Percentiles rank a stretch among this genome's conserved stretches.
phyloP scores from a whole-genome alignment of 164 flowering plant species.

The Nelumbo lutea region DNA sequence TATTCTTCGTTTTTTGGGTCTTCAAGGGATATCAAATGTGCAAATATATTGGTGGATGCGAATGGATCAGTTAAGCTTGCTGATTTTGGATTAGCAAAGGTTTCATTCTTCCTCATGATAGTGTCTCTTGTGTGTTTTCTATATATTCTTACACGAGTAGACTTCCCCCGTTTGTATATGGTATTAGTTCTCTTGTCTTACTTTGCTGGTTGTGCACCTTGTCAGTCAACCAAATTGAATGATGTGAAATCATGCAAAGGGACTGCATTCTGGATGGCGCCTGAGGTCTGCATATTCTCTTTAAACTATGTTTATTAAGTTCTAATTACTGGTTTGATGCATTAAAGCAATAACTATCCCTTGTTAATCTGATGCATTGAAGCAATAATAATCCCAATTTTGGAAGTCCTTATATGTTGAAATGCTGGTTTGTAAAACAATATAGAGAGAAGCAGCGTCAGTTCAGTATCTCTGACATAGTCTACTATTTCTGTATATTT shows the following conservation, averaged over 20 bases:
- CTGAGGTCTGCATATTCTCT: conserved; percentile 62
- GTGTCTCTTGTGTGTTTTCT: background rate
- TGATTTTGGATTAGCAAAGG: conserved; percentile 99
- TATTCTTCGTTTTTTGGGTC: conserved; percentile 4
- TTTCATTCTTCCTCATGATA: conserved; percentile 13
- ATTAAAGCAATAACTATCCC: background rate
- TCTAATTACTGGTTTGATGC: background rate
- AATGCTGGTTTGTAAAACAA: too few species aligned
- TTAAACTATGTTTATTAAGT: background rate
- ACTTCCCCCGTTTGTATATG: too few species aligned
- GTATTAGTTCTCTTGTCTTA: conserved; percentile 2
- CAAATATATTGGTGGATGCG: conserved; percentile 86
- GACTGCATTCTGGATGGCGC: conserved; percentile 99
- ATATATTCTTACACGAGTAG: conserved; percentile 1
- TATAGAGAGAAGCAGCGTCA: too few species aligned
- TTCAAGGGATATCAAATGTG: conserved; percentile 93
- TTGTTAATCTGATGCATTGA: too few species aligned
- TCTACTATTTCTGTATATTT: too few species aligned
- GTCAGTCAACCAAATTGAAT: conserved; percentile 73
- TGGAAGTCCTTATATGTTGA: too few species aligned
- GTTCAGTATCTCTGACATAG: too few species aligned
- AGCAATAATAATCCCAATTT: too few species aligned
- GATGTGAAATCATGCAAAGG: conserved; percentile 91
- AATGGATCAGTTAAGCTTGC: conserved; percentile 91
- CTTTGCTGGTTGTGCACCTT: conserved; percentile 6